Evolutionary conservation across 106 monocot species (phyloP), one percentile per base, ranked within the genome.

Genomic region (Narthecium ossifragum): DNA sequence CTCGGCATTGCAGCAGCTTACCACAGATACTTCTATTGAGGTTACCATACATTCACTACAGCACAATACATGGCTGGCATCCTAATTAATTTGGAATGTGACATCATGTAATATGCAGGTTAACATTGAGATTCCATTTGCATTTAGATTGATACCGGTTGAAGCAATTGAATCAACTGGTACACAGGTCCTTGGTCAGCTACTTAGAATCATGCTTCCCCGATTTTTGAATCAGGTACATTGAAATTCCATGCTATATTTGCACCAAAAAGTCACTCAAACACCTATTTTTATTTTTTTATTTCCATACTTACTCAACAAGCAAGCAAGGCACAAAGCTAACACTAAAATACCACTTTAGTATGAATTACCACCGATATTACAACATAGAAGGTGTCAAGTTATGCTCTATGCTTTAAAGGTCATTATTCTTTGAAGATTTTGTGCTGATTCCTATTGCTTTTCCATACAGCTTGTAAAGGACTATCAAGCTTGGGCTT

Each of bases 401-500:
- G n/a, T n/a, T n/a, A n/a, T n/a, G n/a, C n/a, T n/a, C n/a, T n/a
- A n/a, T n/a, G n/a, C n/a, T n/a, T n/a, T n/a, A n/a, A n/a, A n/a
- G n/a, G n/a, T n/a, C n/a, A n/a, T n/a, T n/a, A n/a, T n/a, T n/a
- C n/a, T n/a, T n/a, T n/a, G n/a, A n/a, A n/a, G n/a, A n/a, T n/a
- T n/a, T 43, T 13, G 9, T 13, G 29, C 26, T 28, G 26, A 53
- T 26, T 41, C 18, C 43, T 60, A 21, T 5, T 26, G 15, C 5
- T 12, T 63, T 22, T 62, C 12, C 12, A 31, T 28, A 33, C 79
- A 93, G 92, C 85, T 93, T 64, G 81, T 41, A 17, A 93, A 81
- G 74, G 92, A 93, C 62, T 93, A 93, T 59, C 49, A 73, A 36
- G 88, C 84, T 31, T 93, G 92, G 92, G 92, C 92, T 57, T 93